These are phyloP conservation scores for Trametes meyenii DNA, from an alignment of 768 basidiomycete genomes.

Conservation along the genomic window DNA sequence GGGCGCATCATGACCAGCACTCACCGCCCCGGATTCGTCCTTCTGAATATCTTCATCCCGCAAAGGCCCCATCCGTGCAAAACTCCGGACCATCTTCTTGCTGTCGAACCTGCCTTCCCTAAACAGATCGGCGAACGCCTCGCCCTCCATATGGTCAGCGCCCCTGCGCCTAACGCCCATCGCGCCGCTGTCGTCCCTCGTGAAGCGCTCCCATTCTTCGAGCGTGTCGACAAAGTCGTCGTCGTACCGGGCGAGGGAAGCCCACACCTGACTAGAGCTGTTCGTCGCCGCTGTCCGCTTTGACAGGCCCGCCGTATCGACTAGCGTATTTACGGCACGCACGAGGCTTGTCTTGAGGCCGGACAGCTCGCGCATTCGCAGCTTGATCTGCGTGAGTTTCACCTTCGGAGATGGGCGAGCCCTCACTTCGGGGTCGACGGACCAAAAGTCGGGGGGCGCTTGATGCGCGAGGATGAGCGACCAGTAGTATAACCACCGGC, in stretches of 20 bases:
- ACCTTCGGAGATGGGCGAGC: conserved; percentile 45
- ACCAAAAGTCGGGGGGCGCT: conserved; percentile 56
- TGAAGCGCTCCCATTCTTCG: conserved; percentile 61
- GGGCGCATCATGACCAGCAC: conserved; percentile 8
- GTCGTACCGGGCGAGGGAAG: conserved; percentile 79
- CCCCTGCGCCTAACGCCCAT: conserved; percentile 42
- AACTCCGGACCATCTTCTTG: conserved; percentile 77
- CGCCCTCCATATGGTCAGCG: conserved; percentile 41
- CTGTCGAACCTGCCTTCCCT: conserved; percentile 65
- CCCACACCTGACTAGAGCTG: conserved; percentile 58
- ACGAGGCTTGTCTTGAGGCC: conserved; percentile 53
- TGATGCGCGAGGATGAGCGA: conserved; percentile 60
- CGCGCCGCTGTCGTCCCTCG: conserved; percentile 43
- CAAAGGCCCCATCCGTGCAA: conserved; percentile 60
- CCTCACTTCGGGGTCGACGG: conserved; percentile 15
- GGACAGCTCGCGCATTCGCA: conserved; percentile 63
- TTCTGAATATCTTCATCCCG: conserved; percentile 37
- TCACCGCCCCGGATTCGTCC: conserved; percentile 40
- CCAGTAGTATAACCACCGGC: conserved; percentile 82
- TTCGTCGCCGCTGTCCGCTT: conserved; percentile 32
- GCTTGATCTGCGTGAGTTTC: conserved; percentile 54
- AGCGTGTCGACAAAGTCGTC: conserved; percentile 67
- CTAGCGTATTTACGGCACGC: conserved; percentile 56
- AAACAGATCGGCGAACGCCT: conserved; percentile 48
- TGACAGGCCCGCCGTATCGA: conserved; percentile 48